Conservation (phyloP, 2,329 filamentous ascomycete genomes). For the Lasiodiplodia gonubiensis region DNA sequence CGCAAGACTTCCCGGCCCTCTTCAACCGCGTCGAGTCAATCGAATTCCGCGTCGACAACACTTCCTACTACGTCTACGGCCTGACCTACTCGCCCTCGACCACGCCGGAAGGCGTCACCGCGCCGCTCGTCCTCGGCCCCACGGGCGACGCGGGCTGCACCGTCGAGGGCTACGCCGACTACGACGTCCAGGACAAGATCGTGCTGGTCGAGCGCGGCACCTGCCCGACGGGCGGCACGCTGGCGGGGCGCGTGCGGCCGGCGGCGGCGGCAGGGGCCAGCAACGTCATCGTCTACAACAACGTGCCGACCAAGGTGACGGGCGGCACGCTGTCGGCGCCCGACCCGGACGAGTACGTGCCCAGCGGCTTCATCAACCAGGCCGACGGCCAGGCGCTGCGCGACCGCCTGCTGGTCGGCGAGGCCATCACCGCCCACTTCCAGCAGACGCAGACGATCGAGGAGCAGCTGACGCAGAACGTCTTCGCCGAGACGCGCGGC, state of each 20-base stretch:
- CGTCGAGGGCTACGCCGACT: slow-evolving; percentile 29
- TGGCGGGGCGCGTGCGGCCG: slow-evolving; percentile 48
- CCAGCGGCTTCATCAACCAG: slow-evolving; percentile 51
- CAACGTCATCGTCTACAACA: slow-evolving; percentile 52
- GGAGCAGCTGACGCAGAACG: slow-evolving; percentile 62
- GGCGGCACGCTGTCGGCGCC: slow-evolving; percentile 49
- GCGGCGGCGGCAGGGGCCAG: slow-evolving; percentile 49
- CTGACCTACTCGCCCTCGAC: slow-evolving; percentile 58
- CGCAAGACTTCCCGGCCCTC: slow-evolving; percentile 56
- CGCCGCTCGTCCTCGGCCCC: slow-evolving; percentile 49
- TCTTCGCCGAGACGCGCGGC: slow-evolving; percentile 65
- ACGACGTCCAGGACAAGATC: slow-evolving; percentile 50
- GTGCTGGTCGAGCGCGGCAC: slow-evolving; percentile 50
- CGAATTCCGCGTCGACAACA: slow-evolving; percentile 46
- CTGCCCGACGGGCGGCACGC: slow-evolving; percentile 51
- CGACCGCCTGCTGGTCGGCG: slow-evolving; percentile 48
- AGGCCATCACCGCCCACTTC: slow-evolving; percentile 49
- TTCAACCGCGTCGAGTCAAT: slow-evolving; percentile 52
- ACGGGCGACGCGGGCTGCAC: slow-evolving; percentile 49
- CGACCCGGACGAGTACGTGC: slow-evolving; percentile 44
- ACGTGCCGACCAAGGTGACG: slow-evolving; percentile 45
- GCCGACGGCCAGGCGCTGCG: slow-evolving; percentile 51
- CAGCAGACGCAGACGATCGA: slow-evolving; percentile 56
- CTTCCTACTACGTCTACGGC: slow-evolving; percentile 48
- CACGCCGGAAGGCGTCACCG: slow-evolving; percentile 51